Evolutionary conservation across 192 early-diverging fungal genomes (phyloP), one percentile per base, ranked within the genome.

Genomic region (Spizellomyces sp.): DNA sequence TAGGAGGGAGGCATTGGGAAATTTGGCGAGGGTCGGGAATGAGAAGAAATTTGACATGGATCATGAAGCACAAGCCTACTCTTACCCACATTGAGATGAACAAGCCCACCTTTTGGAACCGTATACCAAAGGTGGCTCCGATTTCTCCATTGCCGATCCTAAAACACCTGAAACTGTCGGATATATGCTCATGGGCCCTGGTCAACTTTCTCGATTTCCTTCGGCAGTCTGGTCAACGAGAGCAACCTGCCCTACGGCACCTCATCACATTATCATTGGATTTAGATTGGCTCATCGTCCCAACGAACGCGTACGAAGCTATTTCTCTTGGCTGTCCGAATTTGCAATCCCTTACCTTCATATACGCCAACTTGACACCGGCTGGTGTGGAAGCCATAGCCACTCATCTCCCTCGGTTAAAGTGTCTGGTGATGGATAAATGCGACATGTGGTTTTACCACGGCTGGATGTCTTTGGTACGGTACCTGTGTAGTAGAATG

Each of bases 361-460:
- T 56, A 19, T 56, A 56, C 54, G 54, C 54, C 54, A 56, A 19
- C 22, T 56, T 56, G n/a, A n/a, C n/a, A n/a, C 54, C 54, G 54
- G 22, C 54, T 6, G 54, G 54, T 7, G n/a, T 56, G 22, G 22
- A n/a, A 22, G 54, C n/a, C 7, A 56, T 56, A 6, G 54, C 54
- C 4, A 22, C n/a, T 19, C n/a, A n/a, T 56, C 54, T 56, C 22
- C 54, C 54, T 56, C n/a, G 54, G n/a, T 56, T 56, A 56, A 56
- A 56, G 7, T n/a, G 22, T 19, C 54, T 56, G 7, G 54, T 56
- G 4, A n/a, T 56, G n/a, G 54, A 56, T 6, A n/a, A 22, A 56
- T 56, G 54, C 54, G 54, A 56, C 54, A 56, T 56, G n/a, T 56
- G 54, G 54, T 56, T 56, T 22, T 22, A 56, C n/a, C n/a, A 22